phyloP scores from a whole-genome alignment of 31 red algal species.

The Asparagopsis taxiformis region DNA sequence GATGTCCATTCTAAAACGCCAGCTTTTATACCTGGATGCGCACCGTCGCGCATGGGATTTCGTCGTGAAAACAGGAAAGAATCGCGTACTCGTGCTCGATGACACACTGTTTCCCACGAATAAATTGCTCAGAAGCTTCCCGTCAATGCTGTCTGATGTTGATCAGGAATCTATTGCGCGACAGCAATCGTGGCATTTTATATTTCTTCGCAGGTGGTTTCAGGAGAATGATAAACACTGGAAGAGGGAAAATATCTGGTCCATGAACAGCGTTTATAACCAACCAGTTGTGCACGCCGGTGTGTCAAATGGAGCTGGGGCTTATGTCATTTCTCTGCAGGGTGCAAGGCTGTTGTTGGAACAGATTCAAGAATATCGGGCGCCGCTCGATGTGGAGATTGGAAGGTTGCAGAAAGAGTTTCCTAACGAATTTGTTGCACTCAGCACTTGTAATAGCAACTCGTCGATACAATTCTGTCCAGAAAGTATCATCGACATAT shows the following conservation, averaged over 20 bases:
- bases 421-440: conserved; percentile 65
- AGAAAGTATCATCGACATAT: too few species aligned
- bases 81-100: conserved; percentile 61
- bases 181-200: conserved; percentile 68
- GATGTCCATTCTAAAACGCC: conserved; percentile 28
- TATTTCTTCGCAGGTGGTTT: conserved; percentile 73
- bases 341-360: conserved; percentile 57
- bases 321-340: conserved; percentile 63
- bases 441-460: conserved; percentile 55
- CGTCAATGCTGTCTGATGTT: conserved; percentile 32
- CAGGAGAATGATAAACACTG: conserved; percentile 4
- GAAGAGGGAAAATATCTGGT: conserved; percentile 25
- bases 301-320: conserved; percentile 57
- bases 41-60: conserved; percentile 45
- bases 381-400: conserved; percentile 78
- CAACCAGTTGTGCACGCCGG: conserved; percentile 51
- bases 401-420: conserved; percentile 63
- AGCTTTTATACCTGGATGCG: conserved; percentile 40
- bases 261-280: conserved; percentile 5
- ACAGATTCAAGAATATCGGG: conserved; percentile 52
- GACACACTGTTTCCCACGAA: conserved; percentile 44
- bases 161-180: conserved; percentile 67
- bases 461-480: conserved; percentile 3
- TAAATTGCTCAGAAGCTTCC: conserved; percentile 23
- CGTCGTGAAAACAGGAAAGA: conserved; percentile 14